Evolutionary conservation across 805 yeast genomes (phyloP).

Genomic region (Cyberlindnera meyerae): DNA sequence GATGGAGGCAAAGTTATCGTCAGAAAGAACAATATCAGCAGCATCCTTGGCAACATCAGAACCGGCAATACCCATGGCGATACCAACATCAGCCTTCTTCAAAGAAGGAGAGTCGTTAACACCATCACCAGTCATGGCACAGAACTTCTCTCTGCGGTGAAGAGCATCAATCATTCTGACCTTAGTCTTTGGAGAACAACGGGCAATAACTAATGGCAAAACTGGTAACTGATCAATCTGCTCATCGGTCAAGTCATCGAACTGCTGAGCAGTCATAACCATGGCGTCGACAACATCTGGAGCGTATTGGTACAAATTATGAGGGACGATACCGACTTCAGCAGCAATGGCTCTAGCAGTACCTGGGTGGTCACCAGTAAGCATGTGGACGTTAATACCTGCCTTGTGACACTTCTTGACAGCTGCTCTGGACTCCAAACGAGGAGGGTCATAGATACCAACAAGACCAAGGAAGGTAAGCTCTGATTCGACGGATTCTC

Average conservation of each 20-base stretch:
- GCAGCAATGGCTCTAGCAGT: conserved; percentile 78
- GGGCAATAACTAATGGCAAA: conserved; percentile 71
- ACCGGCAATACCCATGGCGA: conserved; percentile 80
- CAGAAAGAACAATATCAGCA: conserved; percentile 69
- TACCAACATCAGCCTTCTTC: conserved; percentile 75
- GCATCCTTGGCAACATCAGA: conserved; percentile 86
- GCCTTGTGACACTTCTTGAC: conserved; percentile 67
- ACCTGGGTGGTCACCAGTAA: conserved; percentile 77
- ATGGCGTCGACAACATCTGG: conserved; percentile 53
- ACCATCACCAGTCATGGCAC: conserved; percentile 85
- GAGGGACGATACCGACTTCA: conserved; percentile 73
- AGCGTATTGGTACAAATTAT: conserved; percentile 50
- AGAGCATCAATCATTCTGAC: conserved; percentile 77
- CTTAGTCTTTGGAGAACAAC: conserved; percentile 81
- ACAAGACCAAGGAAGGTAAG: conserved; percentile 61
- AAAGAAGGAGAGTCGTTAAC: conserved; percentile 78
- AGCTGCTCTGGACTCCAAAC: conserved; percentile 60
- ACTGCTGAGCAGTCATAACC: conserved; percentile 74
- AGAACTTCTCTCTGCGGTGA: conserved; percentile 55
- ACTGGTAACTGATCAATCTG: conserved; percentile 61
- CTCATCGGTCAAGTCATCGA: conserved; percentile 57
- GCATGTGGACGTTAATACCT: conserved; percentile 76
- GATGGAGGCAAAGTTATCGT: conserved; percentile 76
- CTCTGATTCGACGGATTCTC: conserved; percentile 45
- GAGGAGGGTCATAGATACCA: conserved; percentile 80